Base-by-base conservation (phyloP, 2,329 filamentous ascomycete species). In the Clonostachys solani region DNA sequence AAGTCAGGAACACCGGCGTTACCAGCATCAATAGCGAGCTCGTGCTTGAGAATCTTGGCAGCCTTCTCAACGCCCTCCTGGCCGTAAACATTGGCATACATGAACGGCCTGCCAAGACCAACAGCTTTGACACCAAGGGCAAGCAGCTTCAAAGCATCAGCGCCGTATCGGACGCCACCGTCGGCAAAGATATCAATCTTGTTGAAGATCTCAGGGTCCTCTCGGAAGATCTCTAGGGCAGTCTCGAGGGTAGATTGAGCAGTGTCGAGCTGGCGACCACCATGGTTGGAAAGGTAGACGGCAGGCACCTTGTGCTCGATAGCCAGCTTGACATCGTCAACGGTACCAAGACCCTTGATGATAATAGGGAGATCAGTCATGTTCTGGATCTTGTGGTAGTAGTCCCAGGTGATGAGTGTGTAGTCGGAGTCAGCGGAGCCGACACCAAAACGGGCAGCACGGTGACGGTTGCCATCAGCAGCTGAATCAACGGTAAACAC, bases 21-120 rank as follows among this genome's bases (percentile, higher is more conserved):
- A 12, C 62, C 67, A 12, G 67, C 68, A 48, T 73, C 69, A 46
- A 69, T 63, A 33, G 63, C 58, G 46, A 80, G 60, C 64, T 80
- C 77, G 48, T 69, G 63, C 65, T 74, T 77, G 53, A 80, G 60
- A 12, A 80, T 64, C 8, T 59, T 38, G 41, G 69, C 61, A 23
- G 60, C 69, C 59, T 66, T 69, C 54, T 66, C 59, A 3, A 80
- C 71, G 41, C 77, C 77, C 6, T 69, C 66, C 42, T 64, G 58
- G 6, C 77, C 77, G 50, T 69, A 80, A 42, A 75, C 58, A 59
- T 79, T 80, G 51, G 73, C 63, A 54, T 68, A 80, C 74, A 79
- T 77, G 51, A 74, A 71, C 9, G 74, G 68, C 1, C 77, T 60
- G 13, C 75, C 77, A 1, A 80, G 50, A 15, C 76, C 65, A 7